Conservation (phyloP, 768 basidiomycete species). For the Termitomyces sp. region DNA sequence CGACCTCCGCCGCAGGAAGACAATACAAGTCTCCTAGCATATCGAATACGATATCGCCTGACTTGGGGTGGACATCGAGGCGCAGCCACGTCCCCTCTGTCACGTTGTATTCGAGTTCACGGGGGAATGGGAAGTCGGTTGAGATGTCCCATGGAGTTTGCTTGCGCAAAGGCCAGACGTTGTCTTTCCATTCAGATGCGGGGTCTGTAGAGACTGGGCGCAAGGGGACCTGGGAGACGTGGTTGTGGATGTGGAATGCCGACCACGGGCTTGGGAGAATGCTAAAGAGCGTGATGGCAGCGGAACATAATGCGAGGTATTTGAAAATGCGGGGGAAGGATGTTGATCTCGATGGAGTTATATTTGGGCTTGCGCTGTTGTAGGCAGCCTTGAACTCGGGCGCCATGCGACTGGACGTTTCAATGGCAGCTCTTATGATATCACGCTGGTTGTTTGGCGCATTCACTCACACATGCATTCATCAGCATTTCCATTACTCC, state of each 20-base stretch:
- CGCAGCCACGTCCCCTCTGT: conserved; percentile 73
- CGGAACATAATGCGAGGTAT: conserved; percentile 23
- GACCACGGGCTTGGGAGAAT: conserved; percentile 32
- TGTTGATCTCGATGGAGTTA: conserved; percentile 4
- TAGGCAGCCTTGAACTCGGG: conserved; percentile 11
- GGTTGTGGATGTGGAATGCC: conserved; percentile 12
- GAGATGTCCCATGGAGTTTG: conserved; percentile 71
- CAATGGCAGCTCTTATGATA: not conserved
- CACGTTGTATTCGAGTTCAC: conserved; percentile 63
- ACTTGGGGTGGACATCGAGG: conserved; percentile 64
- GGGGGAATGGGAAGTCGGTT: conserved; percentile 66
- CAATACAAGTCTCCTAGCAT: conserved; percentile 76
- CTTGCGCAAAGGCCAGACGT: conserved; percentile 60
- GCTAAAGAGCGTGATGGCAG: conserved; percentile 27
- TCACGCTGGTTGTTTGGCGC: no score
- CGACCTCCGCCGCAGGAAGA: conserved; percentile 39
- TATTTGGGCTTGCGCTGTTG: conserved; percentile 1
- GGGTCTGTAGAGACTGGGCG: conserved; percentile 21
- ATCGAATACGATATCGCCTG: conserved; percentile 70
- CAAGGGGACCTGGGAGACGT: conserved; percentile 16
- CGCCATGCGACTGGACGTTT: conserved; percentile 3
- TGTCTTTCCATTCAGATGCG: conserved; percentile 38
- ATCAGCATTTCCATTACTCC: not conserved
- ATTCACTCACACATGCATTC: not conserved
- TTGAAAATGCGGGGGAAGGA: conserved; percentile 14